Base-by-base conservation (phyloP, 1,284 basidiomycete species). In the Trichosporon faecale region DNA sequence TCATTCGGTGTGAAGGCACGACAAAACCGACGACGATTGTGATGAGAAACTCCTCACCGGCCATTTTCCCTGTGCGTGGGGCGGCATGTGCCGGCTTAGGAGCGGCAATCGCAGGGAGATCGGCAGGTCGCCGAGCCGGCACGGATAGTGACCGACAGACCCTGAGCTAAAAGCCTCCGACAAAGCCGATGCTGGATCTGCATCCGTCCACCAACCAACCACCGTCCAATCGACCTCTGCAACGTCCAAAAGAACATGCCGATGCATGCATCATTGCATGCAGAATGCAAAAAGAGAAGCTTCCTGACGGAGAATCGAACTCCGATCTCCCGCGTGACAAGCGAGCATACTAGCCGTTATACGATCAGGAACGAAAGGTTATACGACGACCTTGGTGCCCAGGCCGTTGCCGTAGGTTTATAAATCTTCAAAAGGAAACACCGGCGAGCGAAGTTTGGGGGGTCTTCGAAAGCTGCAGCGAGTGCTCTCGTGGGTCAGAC, bases 301-400 rank as follows among this genome's bases (percentile, higher is more conserved):
- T 52, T 52, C 49, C 49, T 52, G 49, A 52, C 49, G 49, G 49
- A 52, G 49, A 52, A 52, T 52, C 49, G 49, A 52, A 52, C 49
- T 52, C 49, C 49, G 49, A 52, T 52, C 49, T 52, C 49, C 49
- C 49, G 49, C 49, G 49, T 52, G 49, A 52, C 49, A 52, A 52
- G 49, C 49, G 49, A 52, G 49, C 49, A 52, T 52, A 52, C 49
- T 52, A 52, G 49, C 49, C 49, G 49, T 52, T 52, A 52, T 52
- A 52, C 49, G 49, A 52, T 52, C 49, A 52, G 49, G 49, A 52
- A 52, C 21, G 49, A 21, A 18, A 21, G 49, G 21, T 21, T 23
- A 18, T 6, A 25, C n/a, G 11, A 21, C 49, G 5, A n/a, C 25
- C 21, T 52, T 52, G 49, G 21, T 18, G 2, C 21, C 21, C 21